Percentiles rank a stretch among this genome's conserved stretches.
Evolutionary conservation across 2,329 filamentous ascomycete species (phyloP).

Genomic region (Microascus cirrosus): DNA sequence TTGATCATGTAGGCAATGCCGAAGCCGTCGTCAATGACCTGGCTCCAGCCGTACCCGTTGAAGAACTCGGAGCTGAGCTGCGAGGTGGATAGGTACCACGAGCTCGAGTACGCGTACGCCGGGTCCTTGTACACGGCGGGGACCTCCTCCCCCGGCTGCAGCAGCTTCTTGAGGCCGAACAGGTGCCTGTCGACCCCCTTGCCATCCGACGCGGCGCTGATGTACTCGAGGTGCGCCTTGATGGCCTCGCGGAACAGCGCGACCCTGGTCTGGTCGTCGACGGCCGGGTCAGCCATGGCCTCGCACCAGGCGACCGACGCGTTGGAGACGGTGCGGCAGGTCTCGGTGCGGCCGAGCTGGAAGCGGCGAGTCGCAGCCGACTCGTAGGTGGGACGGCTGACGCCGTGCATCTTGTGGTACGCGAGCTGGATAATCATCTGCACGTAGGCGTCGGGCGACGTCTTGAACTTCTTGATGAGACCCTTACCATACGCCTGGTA

Average conservation of each 20-base stretch:
- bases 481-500: slow-evolving; percentile 98
- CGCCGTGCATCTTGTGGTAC: slow-evolving; percentile 98
- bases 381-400: slow-evolving; percentile 95
- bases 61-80: slow-evolving; percentile 96
- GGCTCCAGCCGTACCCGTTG: slow-evolving; percentile 98
- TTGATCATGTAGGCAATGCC: slow-evolving; percentile 99
- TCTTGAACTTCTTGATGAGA: slow-evolving; percentile 98
- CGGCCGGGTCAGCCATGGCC: slow-evolving; percentile 62
- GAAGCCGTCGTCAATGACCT: slow-evolving; percentile 92
- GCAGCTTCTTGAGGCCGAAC: slow-evolving; percentile 89
- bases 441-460: slow-evolving; percentile 92
- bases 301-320: slow-evolving; percentile 85
- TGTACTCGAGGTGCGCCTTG: slow-evolving; percentile 79
- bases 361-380: slow-evolving; percentile 90
- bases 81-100: slow-evolving; percentile 81
- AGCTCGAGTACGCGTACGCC: slow-evolving; percentile 69
- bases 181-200: slow-evolving; percentile 92
- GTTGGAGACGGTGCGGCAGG: slow-evolving; percentile 84
- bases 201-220: slow-evolving; percentile 76
- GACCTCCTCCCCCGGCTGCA: slow-evolving; percentile 68
- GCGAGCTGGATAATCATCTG: slow-evolving; percentile 98
- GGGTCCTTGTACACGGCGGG: slow-evolving; percentile 82
- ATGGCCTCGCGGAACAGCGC: slow-evolving; percentile 75
- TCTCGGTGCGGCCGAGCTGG: slow-evolving; percentile 93
- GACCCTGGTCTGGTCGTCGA: slow-evolving; percentile 53